A percentile compares a stretch with the other conserved stretches of the same genome.
Conservation (phyloP, 768 basidiomycete genomes). For the Trametes cinnabarina region DNA sequence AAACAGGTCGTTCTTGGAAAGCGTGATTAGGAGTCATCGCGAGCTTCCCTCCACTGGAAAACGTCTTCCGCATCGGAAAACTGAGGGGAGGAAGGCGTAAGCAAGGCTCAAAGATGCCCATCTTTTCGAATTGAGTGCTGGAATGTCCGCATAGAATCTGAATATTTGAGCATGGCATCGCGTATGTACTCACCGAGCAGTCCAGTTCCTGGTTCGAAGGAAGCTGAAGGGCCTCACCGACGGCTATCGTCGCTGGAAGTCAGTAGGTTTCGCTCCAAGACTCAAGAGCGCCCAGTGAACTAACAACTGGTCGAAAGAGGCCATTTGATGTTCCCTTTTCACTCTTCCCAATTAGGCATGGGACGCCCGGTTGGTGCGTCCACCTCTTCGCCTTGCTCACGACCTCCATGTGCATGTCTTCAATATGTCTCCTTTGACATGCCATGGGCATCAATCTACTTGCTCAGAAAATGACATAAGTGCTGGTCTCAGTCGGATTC, state of each 20-base stretch:
- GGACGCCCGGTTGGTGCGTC: background rate
- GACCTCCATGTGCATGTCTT: background rate
- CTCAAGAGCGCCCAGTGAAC: too few relatives aligned
- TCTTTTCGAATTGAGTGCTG: too few relatives aligned
- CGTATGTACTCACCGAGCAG: too few relatives aligned
- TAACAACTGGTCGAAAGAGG: slow-evolving; percentile 10
- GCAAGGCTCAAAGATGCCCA: too few relatives aligned
- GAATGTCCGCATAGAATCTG: too few relatives aligned
- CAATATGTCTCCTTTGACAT: background rate
- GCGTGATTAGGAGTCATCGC: background rate
- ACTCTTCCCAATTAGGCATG: slow-evolving; percentile 4
- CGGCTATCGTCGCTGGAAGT: too few relatives aligned
- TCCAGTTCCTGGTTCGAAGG: too few relatives aligned
- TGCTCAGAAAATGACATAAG: background rate
- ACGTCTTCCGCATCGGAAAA: background rate
- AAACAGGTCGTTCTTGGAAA: background rate
- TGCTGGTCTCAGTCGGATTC: too few relatives aligned
- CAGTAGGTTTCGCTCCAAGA: too few relatives aligned
- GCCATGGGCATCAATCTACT: background rate
- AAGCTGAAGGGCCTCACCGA: too few relatives aligned
- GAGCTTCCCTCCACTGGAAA: background rate
- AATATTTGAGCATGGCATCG: background rate
- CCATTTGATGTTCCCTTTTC: background rate
- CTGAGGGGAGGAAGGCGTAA: too few relatives aligned
- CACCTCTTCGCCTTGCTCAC: background rate